Evolutionary conservation across 2,329 filamentous ascomycete genomes (phyloP).

Genomic region (Exophiala sp.): DNA sequence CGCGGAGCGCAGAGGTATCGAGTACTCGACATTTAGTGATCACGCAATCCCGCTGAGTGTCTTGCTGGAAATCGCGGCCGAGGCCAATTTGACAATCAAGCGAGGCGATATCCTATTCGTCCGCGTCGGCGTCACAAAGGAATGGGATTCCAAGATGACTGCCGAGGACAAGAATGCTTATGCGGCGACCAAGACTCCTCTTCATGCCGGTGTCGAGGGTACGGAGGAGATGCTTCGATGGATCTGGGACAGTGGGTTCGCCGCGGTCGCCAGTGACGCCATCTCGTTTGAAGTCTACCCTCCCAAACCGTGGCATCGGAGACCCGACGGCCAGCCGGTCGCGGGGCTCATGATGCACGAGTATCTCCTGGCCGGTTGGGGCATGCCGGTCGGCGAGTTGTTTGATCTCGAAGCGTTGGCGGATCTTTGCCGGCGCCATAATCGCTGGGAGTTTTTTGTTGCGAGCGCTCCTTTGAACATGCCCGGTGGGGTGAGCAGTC

Average conservation of each 20-base stretch:
- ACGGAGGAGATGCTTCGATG: slow-evolving; percentile 48
- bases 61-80: slow-evolving; percentile 38
- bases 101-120: slow-evolving; percentile 51
- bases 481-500: slow-evolving; percentile 27
- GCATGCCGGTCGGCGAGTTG: slow-evolving; percentile 30
- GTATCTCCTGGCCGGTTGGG: slow-evolving; percentile 30
- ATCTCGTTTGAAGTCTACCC: slow-evolving; percentile 49
- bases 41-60: slow-evolving; percentile 40
- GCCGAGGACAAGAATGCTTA: slow-evolving; percentile 34
- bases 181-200: slow-evolving; percentile 30
- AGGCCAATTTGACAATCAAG: slow-evolving; percentile 42
- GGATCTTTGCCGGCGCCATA: slow-evolving; percentile 32
- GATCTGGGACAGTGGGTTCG: slow-evolving; percentile 54
- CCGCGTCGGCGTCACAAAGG: slow-evolving; percentile 39
- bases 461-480: slow-evolving; percentile 33
- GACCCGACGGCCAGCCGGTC: slow-evolving; percentile 4
- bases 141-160: slow-evolving; percentile 40
- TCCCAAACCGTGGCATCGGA: slow-evolving; percentile 13
- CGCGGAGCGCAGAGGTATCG: slow-evolving; percentile 36
- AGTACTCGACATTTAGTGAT: slow-evolving; percentile 37
- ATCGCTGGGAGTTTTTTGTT: slow-evolving; percentile 46
- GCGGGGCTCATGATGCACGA: slow-evolving; percentile 25
- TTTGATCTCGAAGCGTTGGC: slow-evolving; percentile 39
- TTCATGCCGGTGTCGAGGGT: slow-evolving; percentile 43
- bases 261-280: slow-evolving; percentile 53